phyloP scores from a whole-genome alignment of 2,329 filamentous ascomycete species.

The Claviceps digitariae region DNA sequence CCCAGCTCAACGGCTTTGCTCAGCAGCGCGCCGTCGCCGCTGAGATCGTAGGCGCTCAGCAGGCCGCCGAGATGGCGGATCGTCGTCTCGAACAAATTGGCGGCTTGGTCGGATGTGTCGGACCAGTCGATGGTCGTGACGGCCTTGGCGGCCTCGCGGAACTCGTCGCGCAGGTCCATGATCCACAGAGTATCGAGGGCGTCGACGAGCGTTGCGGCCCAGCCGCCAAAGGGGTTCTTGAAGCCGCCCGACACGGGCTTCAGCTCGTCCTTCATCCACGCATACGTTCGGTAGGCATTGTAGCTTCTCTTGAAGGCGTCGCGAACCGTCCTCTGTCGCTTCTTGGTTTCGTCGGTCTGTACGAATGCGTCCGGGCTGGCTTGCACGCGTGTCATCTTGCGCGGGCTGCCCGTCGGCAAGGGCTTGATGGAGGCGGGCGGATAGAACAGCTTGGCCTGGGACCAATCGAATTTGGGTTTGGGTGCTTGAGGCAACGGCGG shows the following conservation, averaged over 20 bases:
- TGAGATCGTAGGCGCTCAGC: conserved; percentile 37
- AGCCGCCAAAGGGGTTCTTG: conserved; percentile 38
- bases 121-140: conserved; percentile 38
- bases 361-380: conserved; percentile 13
- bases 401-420: conserved; percentile 15
- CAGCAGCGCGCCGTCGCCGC: conserved; percentile 29
- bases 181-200: conserved; percentile 49
- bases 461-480: conserved; percentile 19
- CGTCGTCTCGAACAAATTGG: conserved; percentile 41
- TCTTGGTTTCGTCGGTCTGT: conserved; percentile 9
- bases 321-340: conserved; percentile 25
- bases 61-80: conserved; percentile 34
- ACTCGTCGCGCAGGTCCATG: conserved; percentile 45
- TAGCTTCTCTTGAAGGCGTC: conserved; percentile 30
- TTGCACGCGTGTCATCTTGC: conserved; percentile 18
- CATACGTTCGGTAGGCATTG: conserved; percentile 35
- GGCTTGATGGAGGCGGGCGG: conserved; percentile 19
- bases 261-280: conserved; percentile 41
- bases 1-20: conserved; percentile 37
- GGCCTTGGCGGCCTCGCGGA: conserved; percentile 36
- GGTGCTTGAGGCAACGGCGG: conserved; percentile 5
- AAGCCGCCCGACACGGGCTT: conserved; percentile 31
- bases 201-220: conserved; percentile 48
- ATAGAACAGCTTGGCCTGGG: conserved; percentile 12
- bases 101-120: conserved; percentile 25